These are phyloP conservation scores for Rhizophagus prolifer DNA, from an alignment of 192 early-diverging fungal species.

Conservation along the genomic window DNA sequence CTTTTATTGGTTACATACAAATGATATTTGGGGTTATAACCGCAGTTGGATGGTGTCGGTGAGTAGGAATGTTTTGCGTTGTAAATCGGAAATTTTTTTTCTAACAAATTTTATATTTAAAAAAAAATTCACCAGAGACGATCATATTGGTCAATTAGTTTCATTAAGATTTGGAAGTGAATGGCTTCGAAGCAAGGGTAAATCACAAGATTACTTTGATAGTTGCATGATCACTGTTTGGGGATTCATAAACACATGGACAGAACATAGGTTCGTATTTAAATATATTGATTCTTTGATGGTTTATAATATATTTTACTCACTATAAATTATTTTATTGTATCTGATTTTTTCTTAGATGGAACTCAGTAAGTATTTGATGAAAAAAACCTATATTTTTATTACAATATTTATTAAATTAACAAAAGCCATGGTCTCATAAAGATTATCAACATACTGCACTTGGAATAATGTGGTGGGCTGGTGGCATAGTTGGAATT, in stretches of 20 bases:
- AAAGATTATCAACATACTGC: constrained; percentile 69
- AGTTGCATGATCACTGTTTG: constrained; percentile 63
- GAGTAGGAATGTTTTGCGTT: neutral
- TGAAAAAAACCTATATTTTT: neutral
- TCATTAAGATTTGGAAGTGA: constrained; percentile 55
- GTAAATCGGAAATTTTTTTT: neutral
- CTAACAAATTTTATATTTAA: neutral
- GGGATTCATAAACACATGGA: constrained; percentile 72
- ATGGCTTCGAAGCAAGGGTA: constrained; percentile 54
- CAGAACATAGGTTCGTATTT: constrained; percentile 60
- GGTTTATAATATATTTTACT: neutral
- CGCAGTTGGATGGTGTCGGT: constrained; percentile 59
- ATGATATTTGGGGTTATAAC: constrained; percentile 66
- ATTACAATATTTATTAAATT: neutral
- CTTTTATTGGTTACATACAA: constrained; percentile 63
- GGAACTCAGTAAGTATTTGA: neutral
- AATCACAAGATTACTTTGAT: constrained; percentile 69
- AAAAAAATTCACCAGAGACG: constrained; percentile 19
- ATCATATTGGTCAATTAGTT: constrained; percentile 62
- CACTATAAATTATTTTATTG: neutral
- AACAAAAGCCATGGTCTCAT: constrained; percentile 53
- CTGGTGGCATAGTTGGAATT: constrained; percentile 59
- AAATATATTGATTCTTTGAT: neutral
- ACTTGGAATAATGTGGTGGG: constrained; percentile 69
- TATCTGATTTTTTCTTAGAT: neutral